Conservation (phyloP, 2,329 filamentous ascomycete genomes). For the Lasiodiplodia sp. region DNA sequence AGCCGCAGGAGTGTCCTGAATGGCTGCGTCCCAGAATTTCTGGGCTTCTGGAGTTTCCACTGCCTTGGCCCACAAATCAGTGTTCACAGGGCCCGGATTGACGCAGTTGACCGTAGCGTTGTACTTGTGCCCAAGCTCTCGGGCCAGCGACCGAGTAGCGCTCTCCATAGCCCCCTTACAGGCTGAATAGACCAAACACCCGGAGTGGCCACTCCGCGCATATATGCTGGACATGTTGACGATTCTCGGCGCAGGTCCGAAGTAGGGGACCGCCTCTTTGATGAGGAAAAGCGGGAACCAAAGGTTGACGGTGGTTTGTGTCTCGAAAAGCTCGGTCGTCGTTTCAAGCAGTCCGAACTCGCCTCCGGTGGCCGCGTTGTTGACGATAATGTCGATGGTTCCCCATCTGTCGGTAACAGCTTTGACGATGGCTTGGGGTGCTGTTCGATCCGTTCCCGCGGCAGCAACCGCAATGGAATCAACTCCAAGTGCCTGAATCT, state of each 20-base stretch:
- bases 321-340: conserved; percentile 59
- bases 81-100: conserved; percentile 66
- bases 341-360: conserved; percentile 44
- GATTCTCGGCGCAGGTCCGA: conserved; percentile 57
- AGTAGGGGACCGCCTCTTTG: conserved; percentile 60
- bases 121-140: conserved; percentile 63
- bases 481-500: conserved; percentile 46
- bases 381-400: conserved; percentile 53
- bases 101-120: conserved; percentile 67
- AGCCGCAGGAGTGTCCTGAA: conserved; percentile 61
- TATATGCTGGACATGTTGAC: conserved; percentile 67
- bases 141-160: conserved; percentile 65
- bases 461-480: conserved; percentile 50
- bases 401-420: conserved; percentile 49
- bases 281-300: conserved; percentile 62
- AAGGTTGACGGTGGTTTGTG: conserved; percentile 64
- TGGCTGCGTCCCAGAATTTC: conserved; percentile 31
- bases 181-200: conserved; percentile 60
- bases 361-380: conserved; percentile 49
- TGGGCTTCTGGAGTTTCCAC: background rate
- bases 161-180: conserved; percentile 68
- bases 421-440: conserved; percentile 47
- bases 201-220: conserved; percentile 55
- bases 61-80: conserved; percentile 55
- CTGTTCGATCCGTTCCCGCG: conserved; percentile 46